phyloP scores from a whole-genome alignment of 768 basidiomycete species.

The Leccinum boreale region DNA sequence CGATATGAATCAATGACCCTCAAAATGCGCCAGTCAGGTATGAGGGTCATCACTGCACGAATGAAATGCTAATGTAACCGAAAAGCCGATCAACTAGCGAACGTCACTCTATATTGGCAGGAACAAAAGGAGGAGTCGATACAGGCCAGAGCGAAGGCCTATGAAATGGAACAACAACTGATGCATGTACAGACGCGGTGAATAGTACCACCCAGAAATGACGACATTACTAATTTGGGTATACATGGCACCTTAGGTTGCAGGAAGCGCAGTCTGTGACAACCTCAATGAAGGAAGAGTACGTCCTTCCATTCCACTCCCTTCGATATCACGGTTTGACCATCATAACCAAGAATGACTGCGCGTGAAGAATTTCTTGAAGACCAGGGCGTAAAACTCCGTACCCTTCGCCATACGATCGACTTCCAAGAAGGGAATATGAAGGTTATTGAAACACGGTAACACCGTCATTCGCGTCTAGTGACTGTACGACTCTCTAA shows the following conservation, averaged over 20 bases:
- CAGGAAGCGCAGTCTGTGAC: constrained; percentile 26
- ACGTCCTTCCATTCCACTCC: constrained; percentile 20
- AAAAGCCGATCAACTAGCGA: constrained; percentile 20
- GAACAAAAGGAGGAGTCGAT: constrained; percentile 30
- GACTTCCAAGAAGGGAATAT: constrained; percentile 30
- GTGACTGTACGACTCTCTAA: constrained; percentile 11
- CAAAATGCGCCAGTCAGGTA: constrained; percentile 27
- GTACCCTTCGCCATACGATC: constrained; percentile 28
- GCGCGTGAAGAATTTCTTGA: constrained; percentile 20
- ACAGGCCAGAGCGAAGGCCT: constrained; percentile 17
- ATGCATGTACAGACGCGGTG: constrained; percentile 22
- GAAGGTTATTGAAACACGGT: constrained; percentile 27
- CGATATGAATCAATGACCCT: constrained; percentile 17
- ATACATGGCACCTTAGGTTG: constrained; percentile 14
- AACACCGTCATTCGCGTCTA: background rate
- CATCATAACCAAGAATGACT: constrained; percentile 18
- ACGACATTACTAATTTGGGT: constrained; percentile 11
- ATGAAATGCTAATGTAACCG: constrained; percentile 13
- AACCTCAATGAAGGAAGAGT: constrained; percentile 32
- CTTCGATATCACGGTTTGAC: constrained; percentile 12
- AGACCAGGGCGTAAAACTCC: constrained; percentile 27
- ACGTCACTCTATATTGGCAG: constrained; percentile 22
- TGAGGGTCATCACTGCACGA: constrained; percentile 1
- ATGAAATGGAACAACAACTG: constrained; percentile 29
- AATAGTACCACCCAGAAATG: background rate